These are phyloP conservation scores for Calocybe gambosa DNA, from an alignment of 1,284 basidiomycete genomes.

Conservation along the genomic window DNA sequence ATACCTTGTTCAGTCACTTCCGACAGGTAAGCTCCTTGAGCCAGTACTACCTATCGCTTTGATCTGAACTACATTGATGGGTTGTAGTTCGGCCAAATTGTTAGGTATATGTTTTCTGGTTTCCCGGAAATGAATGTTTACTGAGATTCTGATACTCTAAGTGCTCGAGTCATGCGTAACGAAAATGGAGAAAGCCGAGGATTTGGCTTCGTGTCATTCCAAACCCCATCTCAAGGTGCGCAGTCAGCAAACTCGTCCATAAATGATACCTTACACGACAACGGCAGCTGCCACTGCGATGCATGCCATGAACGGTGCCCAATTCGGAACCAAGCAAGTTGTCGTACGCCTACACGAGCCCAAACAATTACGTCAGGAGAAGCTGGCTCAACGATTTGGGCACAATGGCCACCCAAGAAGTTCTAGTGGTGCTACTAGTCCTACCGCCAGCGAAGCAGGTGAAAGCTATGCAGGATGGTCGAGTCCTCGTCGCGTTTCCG, in stretches of 20 bases:
- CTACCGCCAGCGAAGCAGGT: constrained; percentile 72
- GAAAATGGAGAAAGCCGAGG: constrained; percentile 79
- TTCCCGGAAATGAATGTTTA: constrained; percentile 1
- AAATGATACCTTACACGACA: background rate
- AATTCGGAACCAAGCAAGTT: constrained; percentile 69
- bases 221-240: constrained; percentile 78
- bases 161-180: constrained; percentile 92
- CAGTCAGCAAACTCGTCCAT: constrained; percentile 10
- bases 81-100: constrained; percentile 73
- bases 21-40: constrained; percentile 48
- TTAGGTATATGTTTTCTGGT: constrained; percentile 49
- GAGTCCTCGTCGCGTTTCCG: constrained; percentile 58
- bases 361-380: constrained; percentile 83
- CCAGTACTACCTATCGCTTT: background rate
- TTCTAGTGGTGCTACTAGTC: constrained; percentile 75
- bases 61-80: constrained; percentile 13
- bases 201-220: constrained; percentile 94
- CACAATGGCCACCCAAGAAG: constrained; percentile 72
- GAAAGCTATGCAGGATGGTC: constrained; percentile 67
- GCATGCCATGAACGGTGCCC: constrained; percentile 72
- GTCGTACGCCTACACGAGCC: constrained; percentile 87
- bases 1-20: constrained; percentile 77
- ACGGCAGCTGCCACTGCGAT: constrained; percentile 60
- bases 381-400: constrained; percentile 74
- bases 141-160: constrained; percentile 22